phyloP scores from a whole-genome alignment of 805 yeast species.

The Metschnikowia aberdeeniae region DNA sequence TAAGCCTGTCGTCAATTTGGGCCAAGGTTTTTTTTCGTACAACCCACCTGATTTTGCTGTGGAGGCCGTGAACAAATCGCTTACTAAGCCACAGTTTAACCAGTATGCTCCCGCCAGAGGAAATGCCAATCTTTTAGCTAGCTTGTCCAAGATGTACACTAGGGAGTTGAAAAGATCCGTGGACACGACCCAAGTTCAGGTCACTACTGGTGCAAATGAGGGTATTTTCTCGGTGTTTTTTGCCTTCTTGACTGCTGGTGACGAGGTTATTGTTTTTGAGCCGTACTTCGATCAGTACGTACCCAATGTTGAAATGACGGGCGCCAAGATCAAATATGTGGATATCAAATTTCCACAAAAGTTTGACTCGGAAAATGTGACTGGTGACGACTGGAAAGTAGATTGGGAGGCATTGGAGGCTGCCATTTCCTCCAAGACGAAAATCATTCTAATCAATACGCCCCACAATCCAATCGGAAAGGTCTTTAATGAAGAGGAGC shows the following conservation, averaged over 20 bases:
- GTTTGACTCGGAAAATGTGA: constrained; percentile 55
- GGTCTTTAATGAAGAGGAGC: constrained; percentile 73
- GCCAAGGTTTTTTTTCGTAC: constrained; percentile 97
- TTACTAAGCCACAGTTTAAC: constrained; percentile 69
- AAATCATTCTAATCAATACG: constrained; percentile 81
- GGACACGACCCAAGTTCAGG: constrained; percentile 59
- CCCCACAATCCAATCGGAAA: constrained; percentile 98
- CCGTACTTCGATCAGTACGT: constrained; percentile 98
- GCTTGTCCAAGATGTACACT: constrained; percentile 68
- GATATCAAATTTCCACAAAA: constrained; percentile 81
- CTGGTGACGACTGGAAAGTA: constrained; percentile 84
- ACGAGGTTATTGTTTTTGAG: constrained; percentile 93
- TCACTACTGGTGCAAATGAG: constrained; percentile 97
- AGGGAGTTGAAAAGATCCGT: constrained; percentile 58
- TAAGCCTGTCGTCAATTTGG: constrained; percentile 80
- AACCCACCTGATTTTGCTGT: constrained; percentile 93
- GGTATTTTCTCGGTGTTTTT: constrained; percentile 84
- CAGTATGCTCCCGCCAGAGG: constrained; percentile 95
- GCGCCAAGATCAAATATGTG: constrained; percentile 86
- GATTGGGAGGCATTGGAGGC: constrained; percentile 73
- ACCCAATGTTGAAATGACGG: constrained; percentile 88
- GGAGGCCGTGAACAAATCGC: constrained; percentile 72
- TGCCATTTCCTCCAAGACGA: constrained; percentile 72
- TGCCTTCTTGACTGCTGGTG: constrained; percentile 82
- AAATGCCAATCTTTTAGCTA: constrained; percentile 66